Evolutionary conservation across 805 yeast genomes (phyloP), one percentile per base, ranked within the genome.

Genomic region (Scheffersomyces amazonensis): DNA sequence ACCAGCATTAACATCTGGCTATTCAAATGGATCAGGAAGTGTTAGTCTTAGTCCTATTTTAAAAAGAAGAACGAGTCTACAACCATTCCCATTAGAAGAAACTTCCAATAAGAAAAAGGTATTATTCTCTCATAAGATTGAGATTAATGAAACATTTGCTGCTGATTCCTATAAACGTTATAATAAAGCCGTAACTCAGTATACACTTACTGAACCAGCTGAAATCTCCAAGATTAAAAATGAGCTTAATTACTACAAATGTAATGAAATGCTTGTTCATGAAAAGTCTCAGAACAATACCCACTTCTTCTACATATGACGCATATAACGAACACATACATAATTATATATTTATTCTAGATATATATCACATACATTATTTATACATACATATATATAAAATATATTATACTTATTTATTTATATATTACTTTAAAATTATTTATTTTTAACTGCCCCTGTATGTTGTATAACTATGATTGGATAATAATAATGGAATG

Each of bases 391-490:
- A 13, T 22, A 20, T 20, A 13, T 2, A 20, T 7, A 3, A 4
- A 15, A 16, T 13, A 5, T 22, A 10, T 5, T 22, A 11, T 34
- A 34, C 16, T 21, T 17, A 7, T 34, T 6, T 31, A 31, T 31
- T 13, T 16, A 6, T 11, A 16, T 9, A 3, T 15, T n/a, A n/a
- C n/a, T n/a, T 15, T 3, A 4, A 16, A 28, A 12, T 7, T 18
- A 10, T 4, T 25, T 18, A 13, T 19, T 3, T 19, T 27, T 48
- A 83, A 53, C 86, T 79, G 2, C 98, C 98, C 40, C 97, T 75
- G 65, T 90, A 90, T 0, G 97, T 90, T 5, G 95, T 79, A 64
- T 89, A 90, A 23, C 96, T 83, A 62, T 83, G 87, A 54, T 87
- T 87, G 31, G 96, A 81, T 41, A 90, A 66, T 37, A 90, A 71